A percentile compares a stretch with the other conserved stretches of the same genome.
Conservation (phyloP, 768 basidiomycete genomes). For the Kwoniella pini region DNA sequence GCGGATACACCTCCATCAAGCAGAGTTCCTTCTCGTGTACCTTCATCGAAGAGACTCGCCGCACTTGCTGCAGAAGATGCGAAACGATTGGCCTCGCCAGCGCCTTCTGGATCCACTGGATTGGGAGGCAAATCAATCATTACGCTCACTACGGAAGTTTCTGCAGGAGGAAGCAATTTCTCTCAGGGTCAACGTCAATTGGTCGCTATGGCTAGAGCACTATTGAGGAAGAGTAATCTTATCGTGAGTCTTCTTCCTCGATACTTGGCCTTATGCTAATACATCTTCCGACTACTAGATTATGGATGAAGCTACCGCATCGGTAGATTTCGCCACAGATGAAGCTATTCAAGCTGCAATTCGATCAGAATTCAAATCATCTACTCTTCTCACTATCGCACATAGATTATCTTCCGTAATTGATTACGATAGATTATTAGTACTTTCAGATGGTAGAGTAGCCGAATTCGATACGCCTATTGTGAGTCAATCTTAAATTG, state of each 20-base stretch:
- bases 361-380: conserved; percentile 50
- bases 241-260: conserved; percentile 31
- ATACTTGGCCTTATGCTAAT: neutral
- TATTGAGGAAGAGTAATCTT: conserved; percentile 36
- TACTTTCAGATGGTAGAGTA: conserved; percentile 53
- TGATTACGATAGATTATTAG: conserved; percentile 54
- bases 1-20: conserved; percentile 56
- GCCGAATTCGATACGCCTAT: conserved; percentile 54
- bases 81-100: conserved; percentile 12
- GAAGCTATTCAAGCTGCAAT: conserved; percentile 53
- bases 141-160: conserved; percentile 74
- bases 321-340: conserved; percentile 55
- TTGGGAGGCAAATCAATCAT: conserved; percentile 54
- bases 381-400: conserved; percentile 53
- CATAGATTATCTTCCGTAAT: conserved; percentile 52
- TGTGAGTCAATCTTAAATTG: no score
- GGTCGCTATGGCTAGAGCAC: conserved; percentile 47
- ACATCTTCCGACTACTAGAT: no score
- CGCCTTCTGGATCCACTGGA: conserved; percentile 5
- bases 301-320: conserved; percentile 54
- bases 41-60: conserved; percentile 29
- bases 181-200: conserved; percentile 85
- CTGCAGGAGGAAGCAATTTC: conserved; percentile 84
- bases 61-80: conserved; percentile 25
- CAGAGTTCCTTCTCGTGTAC: conserved; percentile 24